Evolutionary conservation across 306 rosid genomes (phyloP).

Genomic region (Delonix regia): DNA sequence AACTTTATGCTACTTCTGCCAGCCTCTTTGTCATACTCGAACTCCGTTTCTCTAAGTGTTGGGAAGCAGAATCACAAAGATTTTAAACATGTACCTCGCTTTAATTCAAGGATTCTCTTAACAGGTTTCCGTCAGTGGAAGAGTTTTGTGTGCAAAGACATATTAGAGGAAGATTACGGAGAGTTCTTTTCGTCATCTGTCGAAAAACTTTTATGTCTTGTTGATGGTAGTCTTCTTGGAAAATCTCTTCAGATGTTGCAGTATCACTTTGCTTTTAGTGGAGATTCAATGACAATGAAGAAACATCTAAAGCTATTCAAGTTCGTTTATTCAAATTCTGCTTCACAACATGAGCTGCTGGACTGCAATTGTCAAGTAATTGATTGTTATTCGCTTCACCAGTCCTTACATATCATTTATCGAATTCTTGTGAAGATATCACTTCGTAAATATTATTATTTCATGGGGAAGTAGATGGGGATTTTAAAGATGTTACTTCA

Average conservation of each 20-base stretch:
- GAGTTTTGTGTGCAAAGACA: slow-evolving; percentile 59
- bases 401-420: slow-evolving; percentile 59
- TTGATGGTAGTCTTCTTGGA: slow-evolving; percentile 78
- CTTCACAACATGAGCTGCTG: slow-evolving; percentile 56
- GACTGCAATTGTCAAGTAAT: slow-evolving; percentile 54
- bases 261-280: slow-evolving; percentile 59
- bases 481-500: slow-evolving; percentile 39
- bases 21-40: slow-evolving; percentile 61
- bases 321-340: slow-evolving; percentile 50
- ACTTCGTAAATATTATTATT: slow-evolving; percentile 64
- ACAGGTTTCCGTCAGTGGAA: slow-evolving; percentile 72
- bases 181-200: slow-evolving; percentile 62
- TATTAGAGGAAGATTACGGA: slow-evolving; percentile 71
- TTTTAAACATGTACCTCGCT: slow-evolving; percentile 47
- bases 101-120: slow-evolving; percentile 68
- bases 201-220: slow-evolving; percentile 58
- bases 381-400: slow-evolving; percentile 49
- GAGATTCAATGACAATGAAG: slow-evolving; percentile 56
- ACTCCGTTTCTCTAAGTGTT: slow-evolving; percentile 49
- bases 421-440: slow-evolving; percentile 69
- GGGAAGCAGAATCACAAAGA: slow-evolving; percentile 46
- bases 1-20: slow-evolving; percentile 79
- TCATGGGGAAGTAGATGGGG: slow-evolving; percentile 48
- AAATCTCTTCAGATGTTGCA: slow-evolving; percentile 68
- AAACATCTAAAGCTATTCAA: slow-evolving; percentile 62